Evolutionary conservation across 148 eudicot species (phyloP), one percentile per base, ranked within the genome.

Genomic region (Camellia sinensis): DNA sequence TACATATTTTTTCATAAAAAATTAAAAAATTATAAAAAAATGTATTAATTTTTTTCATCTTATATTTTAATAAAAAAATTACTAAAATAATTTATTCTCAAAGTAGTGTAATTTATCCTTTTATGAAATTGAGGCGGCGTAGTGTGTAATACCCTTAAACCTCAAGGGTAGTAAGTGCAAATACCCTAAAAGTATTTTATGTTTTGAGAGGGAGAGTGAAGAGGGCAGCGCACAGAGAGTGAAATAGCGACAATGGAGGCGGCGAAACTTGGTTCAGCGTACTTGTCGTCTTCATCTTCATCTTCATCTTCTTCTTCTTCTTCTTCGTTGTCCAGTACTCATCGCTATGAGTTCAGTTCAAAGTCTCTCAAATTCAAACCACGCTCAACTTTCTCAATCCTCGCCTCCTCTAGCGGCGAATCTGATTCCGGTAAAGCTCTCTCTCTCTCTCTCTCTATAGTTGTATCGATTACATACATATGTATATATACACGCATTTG

Each of bases 401-500:
- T 91, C 62, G 89, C 94, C 43, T 86, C 92, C 77, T 50, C 84
- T 12, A 56, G 73, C 11, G 70, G 64, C 13, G 54, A 68, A 74
- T 86, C 80, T n/a, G 97, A 89, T 76, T 85, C 88, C 22, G 91
- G 93, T 91, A 77, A n/a, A 67, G 1, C 37, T 29, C 37, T 29
- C 37, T 29, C 62, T 19, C 62, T n/a, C 44, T 22, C 75, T 45
- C 6, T n/a, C 37, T 48, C 5, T 68, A 41, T 5, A 6, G 45
- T 11, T 6, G 67, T 78, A 19, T 63, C 40, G 1, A 17, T 15
- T 61, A n/a, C 18, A 44, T 6, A 18, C 15, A 19, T 9, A 61
- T 41, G 52, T 6, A n/a, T 21, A 48, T 6, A n/a, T 21, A 48
- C 10, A 9, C 15, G 37, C 40, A 17, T 46, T 62, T 14, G n/a